Evolutionary conservation across 257 asterid genomes (phyloP), one percentile per base, ranked within the genome.

Genomic region (Anisodus acutangulus): DNA sequence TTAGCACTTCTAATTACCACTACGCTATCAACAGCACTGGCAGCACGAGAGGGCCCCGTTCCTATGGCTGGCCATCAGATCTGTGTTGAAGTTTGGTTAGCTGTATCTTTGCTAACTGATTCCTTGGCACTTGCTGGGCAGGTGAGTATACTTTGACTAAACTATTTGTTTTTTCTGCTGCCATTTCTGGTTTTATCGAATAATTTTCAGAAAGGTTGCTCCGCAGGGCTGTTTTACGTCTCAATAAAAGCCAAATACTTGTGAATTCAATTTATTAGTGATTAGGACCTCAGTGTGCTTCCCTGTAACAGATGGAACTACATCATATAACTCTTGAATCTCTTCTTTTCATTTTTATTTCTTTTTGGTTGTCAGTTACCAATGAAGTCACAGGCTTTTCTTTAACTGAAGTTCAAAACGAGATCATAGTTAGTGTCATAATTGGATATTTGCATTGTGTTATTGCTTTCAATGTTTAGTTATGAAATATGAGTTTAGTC

Each of bases 81-180:
- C 82, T 93, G 98, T 90, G 92, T 96, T 87, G 89, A 96, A 92
- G 93, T 96, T 85, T 96, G 99, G 99, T 62, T 96, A 89, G 98
- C 98, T 58, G 85, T 96, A 83, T 96, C 99, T 82, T 87, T 96
- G 94, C 94, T 96, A 68, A 96, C 93, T 86, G 98, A 96, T 88
- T 98, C 98, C 87, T 86, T 96, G 82, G 99, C 98, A 74, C 97
- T 96, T 88, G 95, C 98, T 69, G 98, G 99, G 55, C 99, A 94
- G 97, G 99, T 96, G 84, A 63, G 51, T 26, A 66, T 63, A 17
- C 82, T 43, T 47, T 4, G 8, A 67, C 81, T 39, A 0, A 78
- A 13, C 51, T 26, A 53, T 31, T 53, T 53, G 26, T 78, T 78
- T 78, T 53, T 49, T 78, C 13, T 78, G 16, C 67, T 26, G 72